Percentiles rank a stretch among this genome's conserved stretches.
These are phyloP conservation scores for Gossypium davidsonii DNA, from an alignment of 441 rosid species.

Conservation along the genomic window DNA sequence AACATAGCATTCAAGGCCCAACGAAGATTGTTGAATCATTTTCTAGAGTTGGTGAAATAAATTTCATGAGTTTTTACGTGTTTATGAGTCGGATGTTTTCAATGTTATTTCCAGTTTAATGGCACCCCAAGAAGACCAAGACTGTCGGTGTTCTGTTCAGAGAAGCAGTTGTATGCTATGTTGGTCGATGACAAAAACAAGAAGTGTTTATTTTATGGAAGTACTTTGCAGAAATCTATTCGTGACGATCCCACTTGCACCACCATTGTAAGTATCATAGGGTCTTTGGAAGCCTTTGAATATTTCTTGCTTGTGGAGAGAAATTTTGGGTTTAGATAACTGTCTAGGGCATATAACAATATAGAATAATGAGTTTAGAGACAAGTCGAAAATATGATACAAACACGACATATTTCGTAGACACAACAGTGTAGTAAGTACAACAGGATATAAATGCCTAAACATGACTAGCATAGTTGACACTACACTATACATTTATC, in stretches of 20 bases:
- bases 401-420: neutral
- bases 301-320: neutral
- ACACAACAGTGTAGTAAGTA: neutral
- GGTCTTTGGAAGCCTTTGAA: neutral
- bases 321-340: neutral
- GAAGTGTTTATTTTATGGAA: slow-evolving; percentile 67
- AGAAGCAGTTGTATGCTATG: slow-evolving; percentile 79
- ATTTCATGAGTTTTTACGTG: neutral
- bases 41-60: neutral
- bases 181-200: slow-evolving; percentile 80
- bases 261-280: slow-evolving; percentile 42
- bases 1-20: neutral
- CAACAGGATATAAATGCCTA: neutral
- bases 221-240: slow-evolving; percentile 74
- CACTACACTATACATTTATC: neutral
- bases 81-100: neutral
- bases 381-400: neutral
- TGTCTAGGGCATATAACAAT: neutral
- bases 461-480: neutral
- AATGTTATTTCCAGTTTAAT: slow-evolving; percentile 47
- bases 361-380: neutral
- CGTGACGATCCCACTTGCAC: slow-evolving; percentile 48
- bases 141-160: slow-evolving; percentile 85
- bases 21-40: neutral
- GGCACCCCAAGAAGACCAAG: slow-evolving; percentile 71